These are phyloP conservation scores for Auriculariales sp. DNA, from an alignment of 768 basidiomycete species.

Conservation along the genomic window DNA sequence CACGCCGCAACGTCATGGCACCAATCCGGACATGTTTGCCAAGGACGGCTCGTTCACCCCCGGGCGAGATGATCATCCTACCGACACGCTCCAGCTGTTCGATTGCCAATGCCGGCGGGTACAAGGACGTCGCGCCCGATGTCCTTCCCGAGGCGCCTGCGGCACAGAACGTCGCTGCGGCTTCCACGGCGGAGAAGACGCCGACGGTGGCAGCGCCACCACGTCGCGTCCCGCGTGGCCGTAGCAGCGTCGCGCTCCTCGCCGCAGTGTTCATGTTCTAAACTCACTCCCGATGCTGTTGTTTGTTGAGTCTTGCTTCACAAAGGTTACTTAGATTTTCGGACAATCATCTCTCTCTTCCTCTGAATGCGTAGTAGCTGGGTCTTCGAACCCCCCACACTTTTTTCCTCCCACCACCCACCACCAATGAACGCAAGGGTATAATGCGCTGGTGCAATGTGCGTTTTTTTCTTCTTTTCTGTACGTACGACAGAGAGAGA, in stretches of 20 bases:
- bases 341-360: no score
- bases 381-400: no score
- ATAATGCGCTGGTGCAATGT: no score
- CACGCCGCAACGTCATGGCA: neutral
- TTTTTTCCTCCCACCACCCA: no score
- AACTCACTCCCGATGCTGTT: no score
- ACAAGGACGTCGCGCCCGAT: neutral
- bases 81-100: slow-evolving; percentile 2
- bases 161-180: neutral
- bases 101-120: neutral
- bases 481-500: no score
- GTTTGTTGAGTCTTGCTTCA: no score
- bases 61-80: neutral
- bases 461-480: no score
- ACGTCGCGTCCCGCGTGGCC: slow-evolving; percentile 33
- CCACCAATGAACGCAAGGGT: no score
- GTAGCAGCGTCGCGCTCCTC: slow-evolving; percentile 37
- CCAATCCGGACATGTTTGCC: slow-evolving; percentile 4
- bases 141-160: no score
- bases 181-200: slow-evolving; percentile 10
- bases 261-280: slow-evolving; percentile 29
- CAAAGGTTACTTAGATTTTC: no score
- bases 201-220: slow-evolving; percentile 29
- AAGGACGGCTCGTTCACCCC: slow-evolving; percentile 1
- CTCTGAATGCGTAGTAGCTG: no score